These are phyloP conservation scores for Macrophomina phaseolina DNA, from an alignment of 2,329 filamentous ascomycete genomes.

Conservation along the genomic window DNA sequence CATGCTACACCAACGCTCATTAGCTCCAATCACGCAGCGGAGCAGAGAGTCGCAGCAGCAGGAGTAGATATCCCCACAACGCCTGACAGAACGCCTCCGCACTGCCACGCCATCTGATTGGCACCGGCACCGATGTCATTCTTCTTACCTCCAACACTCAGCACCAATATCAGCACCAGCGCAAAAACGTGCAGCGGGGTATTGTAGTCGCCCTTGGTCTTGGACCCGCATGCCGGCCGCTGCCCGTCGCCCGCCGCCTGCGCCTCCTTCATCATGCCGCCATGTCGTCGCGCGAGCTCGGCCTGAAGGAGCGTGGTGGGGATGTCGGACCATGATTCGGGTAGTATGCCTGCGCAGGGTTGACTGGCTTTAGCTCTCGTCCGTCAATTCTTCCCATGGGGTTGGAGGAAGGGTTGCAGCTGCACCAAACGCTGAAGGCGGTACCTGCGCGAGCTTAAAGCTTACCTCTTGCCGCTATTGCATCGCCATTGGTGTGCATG, in stretches of 20 bases:
- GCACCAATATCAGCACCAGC: slow-evolving; percentile 61
- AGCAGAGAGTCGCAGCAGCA: neutral
- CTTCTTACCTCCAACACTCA: slow-evolving; percentile 59
- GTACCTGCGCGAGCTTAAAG: neutral
- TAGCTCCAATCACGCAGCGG: neutral
- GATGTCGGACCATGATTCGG: slow-evolving; percentile 44
- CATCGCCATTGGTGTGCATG: slow-evolving; percentile 17
- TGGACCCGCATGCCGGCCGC: slow-evolving; percentile 60
- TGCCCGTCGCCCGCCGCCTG: slow-evolving; percentile 33
- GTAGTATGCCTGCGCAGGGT: slow-evolving; percentile 17
- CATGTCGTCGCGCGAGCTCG: slow-evolving; percentile 50
- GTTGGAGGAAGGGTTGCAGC: too few relatives aligned
- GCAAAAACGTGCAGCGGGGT: slow-evolving; percentile 63
- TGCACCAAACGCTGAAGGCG: neutral
- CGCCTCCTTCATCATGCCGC: slow-evolving; percentile 50
- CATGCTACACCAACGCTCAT: slow-evolving; percentile 37
- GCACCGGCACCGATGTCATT: neutral
- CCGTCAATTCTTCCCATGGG: too few relatives aligned
- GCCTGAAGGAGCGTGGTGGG: slow-evolving; percentile 53
- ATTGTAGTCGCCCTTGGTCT: slow-evolving; percentile 57
- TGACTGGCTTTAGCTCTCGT: neutral
- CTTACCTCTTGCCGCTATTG: slow-evolving; percentile 16
- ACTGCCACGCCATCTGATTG: neutral
- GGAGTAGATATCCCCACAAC: neutral
- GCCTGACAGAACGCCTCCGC: neutral